A percentile compares a stretch with the other conserved stretches of the same genome.
Conservation (phyloP, 2,329 filamentous ascomycete genomes). For the Pezicula radicicola region DNA sequence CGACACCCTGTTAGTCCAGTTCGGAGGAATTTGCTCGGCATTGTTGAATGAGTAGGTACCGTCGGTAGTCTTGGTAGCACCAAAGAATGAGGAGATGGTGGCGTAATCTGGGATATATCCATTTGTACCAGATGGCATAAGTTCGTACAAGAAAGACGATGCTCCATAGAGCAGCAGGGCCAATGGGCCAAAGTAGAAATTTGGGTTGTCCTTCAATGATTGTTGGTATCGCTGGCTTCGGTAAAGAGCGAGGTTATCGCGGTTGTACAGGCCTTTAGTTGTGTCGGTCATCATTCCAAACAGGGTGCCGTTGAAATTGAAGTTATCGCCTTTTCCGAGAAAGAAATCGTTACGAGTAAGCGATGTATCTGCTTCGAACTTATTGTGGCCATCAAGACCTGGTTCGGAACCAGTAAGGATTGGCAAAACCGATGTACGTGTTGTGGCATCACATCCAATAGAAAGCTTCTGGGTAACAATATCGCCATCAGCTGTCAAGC, state of each 20-base stretch:
- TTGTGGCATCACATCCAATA: constrained; percentile 25
- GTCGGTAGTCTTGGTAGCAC: constrained; percentile 33
- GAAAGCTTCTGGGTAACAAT: constrained; percentile 19
- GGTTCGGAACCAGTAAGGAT: constrained; percentile 16
- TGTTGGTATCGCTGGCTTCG: constrained; percentile 29
- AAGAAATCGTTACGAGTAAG: constrained; percentile 25
- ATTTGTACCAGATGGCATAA: constrained; percentile 17
- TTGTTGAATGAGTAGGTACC: constrained; percentile 34
- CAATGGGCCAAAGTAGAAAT: constrained; percentile 23
- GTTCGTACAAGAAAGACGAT: constrained; percentile 19
- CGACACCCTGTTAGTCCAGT: constrained; percentile 17
- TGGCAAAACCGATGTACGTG: constrained; percentile 23
- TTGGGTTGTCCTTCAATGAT: constrained; percentile 17
- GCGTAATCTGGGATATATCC: constrained; percentile 22
- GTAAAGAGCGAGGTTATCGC: constrained; percentile 18
- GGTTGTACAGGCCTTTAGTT: constrained; percentile 32
- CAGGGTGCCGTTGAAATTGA: constrained; percentile 28
- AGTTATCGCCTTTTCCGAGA: constrained; percentile 15
- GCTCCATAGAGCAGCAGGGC: constrained; percentile 21
- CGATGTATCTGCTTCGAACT: constrained; percentile 19
- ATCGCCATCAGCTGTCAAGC: constrained; percentile 20
- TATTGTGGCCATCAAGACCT: constrained; percentile 20
- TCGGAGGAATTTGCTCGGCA: constrained; percentile 22
- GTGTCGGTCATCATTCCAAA: constrained; percentile 21
- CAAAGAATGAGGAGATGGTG: constrained; percentile 31